These are phyloP conservation scores for Dactylellina drechsleri DNA, from an alignment of 2,329 filamentous ascomycete genomes.

Conservation along the genomic window DNA sequence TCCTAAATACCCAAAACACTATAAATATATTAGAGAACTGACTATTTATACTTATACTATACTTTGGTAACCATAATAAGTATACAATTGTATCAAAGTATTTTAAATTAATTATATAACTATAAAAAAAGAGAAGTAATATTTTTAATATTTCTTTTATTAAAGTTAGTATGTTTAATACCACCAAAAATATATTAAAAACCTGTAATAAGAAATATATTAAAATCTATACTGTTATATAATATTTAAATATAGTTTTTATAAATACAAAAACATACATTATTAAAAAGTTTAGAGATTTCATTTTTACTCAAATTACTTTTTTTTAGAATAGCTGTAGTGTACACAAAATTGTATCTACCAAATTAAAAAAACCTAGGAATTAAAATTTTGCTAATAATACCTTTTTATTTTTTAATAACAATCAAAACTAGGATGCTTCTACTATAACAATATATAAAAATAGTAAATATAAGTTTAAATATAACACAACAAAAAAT, in stretches of 20 bases:
- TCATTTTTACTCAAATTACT: background rate
- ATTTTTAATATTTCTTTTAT: too few species aligned
- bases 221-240: background rate
- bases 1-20: constrained; percentile 2
- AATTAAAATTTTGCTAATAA: too few species aligned
- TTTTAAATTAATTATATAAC: too few species aligned
- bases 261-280: background rate
- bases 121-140: too few species aligned
- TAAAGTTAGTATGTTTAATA: too few species aligned
- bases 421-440: constrained; percentile 19
- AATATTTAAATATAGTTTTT: background rate
- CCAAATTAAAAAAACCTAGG: constrained; percentile 24
- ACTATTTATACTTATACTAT: too few species aligned
- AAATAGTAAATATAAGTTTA: too few species aligned
- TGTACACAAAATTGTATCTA: constrained; percentile 27
- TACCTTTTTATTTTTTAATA: constrained; percentile 29
- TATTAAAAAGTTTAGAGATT: background rate
- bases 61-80: too few species aligned
- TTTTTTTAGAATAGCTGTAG: background rate
- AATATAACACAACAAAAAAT: too few species aligned
- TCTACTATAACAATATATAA: constrained; percentile 11
- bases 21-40: background rate
- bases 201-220: too few species aligned
- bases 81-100: too few species aligned
- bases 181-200: too few species aligned